Evolutionary conservation across 2,329 filamentous ascomycete species (phyloP), one percentile per base, ranked within the genome.

Genomic region (Arthrobotrys pseudoclavata): DNA sequence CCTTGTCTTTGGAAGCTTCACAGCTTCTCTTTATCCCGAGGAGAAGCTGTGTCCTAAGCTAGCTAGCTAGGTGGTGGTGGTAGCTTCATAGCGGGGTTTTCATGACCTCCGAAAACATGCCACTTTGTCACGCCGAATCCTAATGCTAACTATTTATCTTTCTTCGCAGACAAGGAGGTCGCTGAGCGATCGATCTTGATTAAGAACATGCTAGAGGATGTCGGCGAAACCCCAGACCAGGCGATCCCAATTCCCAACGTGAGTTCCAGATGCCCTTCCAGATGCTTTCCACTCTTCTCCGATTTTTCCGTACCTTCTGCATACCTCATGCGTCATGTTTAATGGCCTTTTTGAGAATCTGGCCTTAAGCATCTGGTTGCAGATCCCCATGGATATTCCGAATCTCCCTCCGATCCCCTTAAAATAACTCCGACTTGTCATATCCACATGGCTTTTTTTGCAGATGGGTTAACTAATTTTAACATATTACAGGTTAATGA

Each of bases 171-270:
- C 80, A 92, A 93, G 80, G 87, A 89, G 42, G 92, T 98, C 78
- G 93, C 92, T 48, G 93, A 97, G 87, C 92, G 95, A 80, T 97
- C 93, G 2, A 90, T 97, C 82, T 88, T 99, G 66, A 96, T 99
- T 87, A 97, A 97, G 90, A 97, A 98, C 87, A 91, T 99, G 91
- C 89, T 99, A 53, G 94, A 97, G 83, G 96, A 99, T 86, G 86
- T 98, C 57, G 94, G 93, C 80, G 84, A 88, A 81, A 83, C 83
- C 22, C 84, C 88, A 37, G 85, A 83, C 62, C 83, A 94, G 83
- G 88, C 92, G 1, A 95, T 99, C 66, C 95, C 96, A 7, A 94
- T 97, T 79, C 92, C 92, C 80, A 97, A 97, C 83, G 91, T 91
- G 85, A 81, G 87, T 83, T 29, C 24, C 20, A 34, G 37, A 22